phyloP scores from a whole-genome alignment of 140 eudicot genomes.

The Anethum foeniculum region DNA sequence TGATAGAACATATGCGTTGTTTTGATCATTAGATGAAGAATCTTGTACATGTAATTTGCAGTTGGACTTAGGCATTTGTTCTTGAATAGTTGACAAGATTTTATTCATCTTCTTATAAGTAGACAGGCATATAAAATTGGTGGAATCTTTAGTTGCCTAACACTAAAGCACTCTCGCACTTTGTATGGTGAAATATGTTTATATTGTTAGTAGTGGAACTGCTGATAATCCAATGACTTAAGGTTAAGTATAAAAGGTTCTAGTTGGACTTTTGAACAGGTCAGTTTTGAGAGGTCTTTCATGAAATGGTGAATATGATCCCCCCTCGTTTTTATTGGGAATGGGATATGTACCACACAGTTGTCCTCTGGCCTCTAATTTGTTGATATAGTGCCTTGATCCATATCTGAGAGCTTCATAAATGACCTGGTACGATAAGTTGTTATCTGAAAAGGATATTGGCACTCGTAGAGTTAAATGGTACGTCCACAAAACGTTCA shows the following conservation, averaged over 20 bases:
- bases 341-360: background rate
- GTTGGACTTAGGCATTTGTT: background rate
- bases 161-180: background rate
- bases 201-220: background rate
- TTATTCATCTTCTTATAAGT: slow-evolving; percentile 5
- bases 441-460: background rate
- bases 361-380: background rate
- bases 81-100: background rate
- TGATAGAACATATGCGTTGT: background rate
- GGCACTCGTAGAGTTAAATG: background rate
- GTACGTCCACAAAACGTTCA: background rate
- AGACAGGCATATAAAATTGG: background rate
- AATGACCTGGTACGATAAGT: background rate
- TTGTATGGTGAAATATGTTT: background rate
- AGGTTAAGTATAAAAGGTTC: background rate
- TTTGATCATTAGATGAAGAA: background rate
- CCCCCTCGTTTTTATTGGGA: background rate
- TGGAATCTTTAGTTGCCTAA: background rate
- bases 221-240: background rate
- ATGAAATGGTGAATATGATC: background rate
- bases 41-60: background rate
- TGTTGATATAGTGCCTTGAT: background rate
- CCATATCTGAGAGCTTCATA: background rate
- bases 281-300: background rate
- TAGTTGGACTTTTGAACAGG: background rate